Conservation (phyloP, 768 basidiomycete genomes). For the Mrakia frigida region DNA sequence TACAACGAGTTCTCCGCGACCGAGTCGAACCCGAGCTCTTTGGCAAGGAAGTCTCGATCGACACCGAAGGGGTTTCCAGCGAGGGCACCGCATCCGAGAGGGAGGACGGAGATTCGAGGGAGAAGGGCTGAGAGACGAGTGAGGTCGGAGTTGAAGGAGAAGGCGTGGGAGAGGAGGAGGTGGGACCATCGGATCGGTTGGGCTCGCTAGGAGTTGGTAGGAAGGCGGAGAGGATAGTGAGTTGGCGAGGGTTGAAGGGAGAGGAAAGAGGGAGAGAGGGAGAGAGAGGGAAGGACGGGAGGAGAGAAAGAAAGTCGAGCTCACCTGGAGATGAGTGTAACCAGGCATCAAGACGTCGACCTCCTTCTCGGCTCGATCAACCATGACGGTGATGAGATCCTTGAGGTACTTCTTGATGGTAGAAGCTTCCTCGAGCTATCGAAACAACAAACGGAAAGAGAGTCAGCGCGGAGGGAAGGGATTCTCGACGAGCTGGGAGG, state of each 20-base stretch:
- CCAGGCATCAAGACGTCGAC: slow-evolving; percentile 86
- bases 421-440: slow-evolving; percentile 59
- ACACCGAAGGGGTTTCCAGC: slow-evolving; percentile 95
- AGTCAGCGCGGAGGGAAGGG: not conserved
- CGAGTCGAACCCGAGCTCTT: slow-evolving; percentile 80
- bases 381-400: slow-evolving; percentile 77
- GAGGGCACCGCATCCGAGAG: slow-evolving; percentile 87
- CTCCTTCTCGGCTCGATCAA: slow-evolving; percentile 88
- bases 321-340: slow-evolving; percentile 93
- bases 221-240: not conserved
- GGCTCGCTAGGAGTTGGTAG: slow-evolving; percentile 60
- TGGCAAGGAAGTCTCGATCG: slow-evolving; percentile 85
- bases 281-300: not conserved
- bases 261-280: not conserved
- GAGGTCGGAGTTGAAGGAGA: slow-evolving; percentile 84
- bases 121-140: slow-evolving; percentile 75
- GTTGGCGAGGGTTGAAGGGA: not conserved
- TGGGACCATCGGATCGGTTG: slow-evolving; percentile 99
- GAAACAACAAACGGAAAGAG: not conserved
- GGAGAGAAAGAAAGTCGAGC: slow-evolving; percentile 30
- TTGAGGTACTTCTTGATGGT: slow-evolving; percentile 64
- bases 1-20: slow-evolving; percentile 94
- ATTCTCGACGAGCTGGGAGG: not conserved
- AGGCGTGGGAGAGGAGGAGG: slow-evolving; percentile 87
- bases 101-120: slow-evolving; percentile 86